These are phyloP conservation scores for Fremontodendron californicum DNA, from an alignment of 345 rosid genomes.

Conservation along the genomic window DNA sequence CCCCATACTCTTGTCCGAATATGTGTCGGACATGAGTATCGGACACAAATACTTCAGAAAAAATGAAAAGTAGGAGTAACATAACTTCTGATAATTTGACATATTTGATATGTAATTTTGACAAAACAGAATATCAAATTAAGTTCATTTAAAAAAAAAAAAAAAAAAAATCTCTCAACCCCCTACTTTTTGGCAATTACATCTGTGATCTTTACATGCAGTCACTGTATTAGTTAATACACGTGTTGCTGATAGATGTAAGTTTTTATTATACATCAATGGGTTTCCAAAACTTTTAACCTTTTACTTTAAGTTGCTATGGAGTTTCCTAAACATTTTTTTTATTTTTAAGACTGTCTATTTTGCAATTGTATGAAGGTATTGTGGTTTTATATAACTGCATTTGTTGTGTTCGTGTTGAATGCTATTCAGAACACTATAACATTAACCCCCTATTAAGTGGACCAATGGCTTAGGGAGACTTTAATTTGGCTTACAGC, in stretches of 20 bases:
- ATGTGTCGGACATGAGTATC: no score
- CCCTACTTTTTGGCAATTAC: no score
- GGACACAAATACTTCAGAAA: no score
- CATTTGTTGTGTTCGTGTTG: not conserved
- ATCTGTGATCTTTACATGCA: not conserved
- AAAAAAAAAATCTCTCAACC: no score
- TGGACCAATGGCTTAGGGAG: not conserved
- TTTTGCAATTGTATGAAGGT: not conserved
- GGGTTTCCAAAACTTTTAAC: not conserved
- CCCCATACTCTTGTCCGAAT: no score
- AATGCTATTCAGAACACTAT: not conserved
- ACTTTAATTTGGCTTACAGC: not conserved
- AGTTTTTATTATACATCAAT: not conserved
- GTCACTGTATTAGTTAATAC: not conserved
- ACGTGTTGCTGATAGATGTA: not conserved
- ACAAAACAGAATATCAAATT: not conserved
- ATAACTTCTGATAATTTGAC: not conserved
- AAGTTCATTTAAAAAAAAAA: no score
- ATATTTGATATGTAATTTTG: not conserved
- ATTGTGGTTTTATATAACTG: not conserved
- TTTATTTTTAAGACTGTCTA: not conserved
- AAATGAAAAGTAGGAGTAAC: no score
- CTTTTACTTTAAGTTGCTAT: not conserved
- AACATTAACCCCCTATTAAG: not conserved
- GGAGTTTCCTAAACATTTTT: not conserved